Evolutionary conservation across 2,329 filamentous ascomycete species (phyloP), one percentile per base, ranked within the genome.

Genomic region (Fusarium sp.): DNA sequence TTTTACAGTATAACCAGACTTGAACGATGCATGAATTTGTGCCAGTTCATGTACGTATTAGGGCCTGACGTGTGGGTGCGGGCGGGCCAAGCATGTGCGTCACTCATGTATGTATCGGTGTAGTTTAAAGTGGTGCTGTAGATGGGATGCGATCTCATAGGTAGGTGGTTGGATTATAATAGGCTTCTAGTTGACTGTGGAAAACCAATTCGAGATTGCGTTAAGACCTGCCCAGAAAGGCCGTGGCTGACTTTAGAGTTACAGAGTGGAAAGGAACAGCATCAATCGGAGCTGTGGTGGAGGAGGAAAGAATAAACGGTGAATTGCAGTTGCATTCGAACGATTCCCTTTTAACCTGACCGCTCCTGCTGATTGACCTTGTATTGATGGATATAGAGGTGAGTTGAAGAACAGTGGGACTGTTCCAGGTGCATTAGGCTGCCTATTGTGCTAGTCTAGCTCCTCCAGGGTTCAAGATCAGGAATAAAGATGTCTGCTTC

Each of bases 31-130:
- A 58, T 60, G 65, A 74, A 75, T 75, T 74, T 75, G 67, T 73
- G 71, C 65, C 70, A 69, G 69, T 75, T 71, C 69, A 72, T 70
- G 69, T 69, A 72, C 47, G 64, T 74, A 74, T 75, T 75, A 75
- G 73, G 73, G 73, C 73, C 73, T 67, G 73, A 54, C 57, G 69
- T 75, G 73, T 75, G 73, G 73, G 67, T 72, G 73, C 71, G 73
- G 69, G 67, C 67, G 73, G 71, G 67, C 67, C 63, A 67, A 69
- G 60, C 65, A 64, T 65, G 65, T 71, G 72, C 70, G 70, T 71
- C 69, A 71, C 72, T 64, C 43, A 58, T 25, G 25, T 58, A 62
- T 62, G 52, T 62, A 74, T 72, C 63, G 62, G 72, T 72, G 69
- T 68, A 44, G 64, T 61, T 52, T 64, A 58, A 67, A 59, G 63